phyloP scores from a whole-genome alignment of 805 yeast species.

The Phaffomyces thermotolerans region DNA sequence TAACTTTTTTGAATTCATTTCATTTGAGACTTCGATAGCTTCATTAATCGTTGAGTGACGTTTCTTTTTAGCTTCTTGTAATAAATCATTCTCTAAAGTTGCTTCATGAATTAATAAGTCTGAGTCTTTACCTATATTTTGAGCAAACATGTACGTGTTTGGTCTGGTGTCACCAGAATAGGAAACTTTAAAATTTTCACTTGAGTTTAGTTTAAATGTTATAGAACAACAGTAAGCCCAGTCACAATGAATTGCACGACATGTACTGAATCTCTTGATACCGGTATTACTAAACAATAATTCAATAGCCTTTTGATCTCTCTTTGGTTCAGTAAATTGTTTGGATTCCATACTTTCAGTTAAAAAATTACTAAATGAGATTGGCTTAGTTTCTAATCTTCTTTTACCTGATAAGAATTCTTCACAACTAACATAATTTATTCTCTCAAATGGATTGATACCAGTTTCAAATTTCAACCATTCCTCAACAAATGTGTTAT shows the following conservation, averaged over 20 bases:
- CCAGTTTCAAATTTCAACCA: constrained; percentile 48
- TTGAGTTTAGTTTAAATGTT: constrained; percentile 30
- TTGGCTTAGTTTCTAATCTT: constrained; percentile 25
- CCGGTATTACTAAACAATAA: constrained; percentile 36
- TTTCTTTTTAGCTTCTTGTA: constrained; percentile 72
- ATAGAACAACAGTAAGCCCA: constrained; percentile 70
- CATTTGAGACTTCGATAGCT: constrained; percentile 62
- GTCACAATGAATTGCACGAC: constrained; percentile 79
- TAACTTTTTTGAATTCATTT: constrained; percentile 66
- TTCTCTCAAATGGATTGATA: constrained; percentile 30
- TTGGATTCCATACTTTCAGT: not conserved
- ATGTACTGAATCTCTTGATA: constrained; percentile 43
- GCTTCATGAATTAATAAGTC: constrained; percentile 90
- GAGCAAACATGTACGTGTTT: constrained; percentile 46
- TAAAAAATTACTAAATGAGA: constrained; percentile 20
- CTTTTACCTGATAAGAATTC: constrained; percentile 38
- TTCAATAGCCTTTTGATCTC: constrained; percentile 24
- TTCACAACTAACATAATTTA: constrained; percentile 55
- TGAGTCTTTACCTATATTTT: constrained; percentile 52
- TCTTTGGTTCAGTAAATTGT: constrained; percentile 1
- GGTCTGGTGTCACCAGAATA: constrained; percentile 97
- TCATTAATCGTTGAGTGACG: constrained; percentile 86
- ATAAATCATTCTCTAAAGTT: constrained; percentile 73
- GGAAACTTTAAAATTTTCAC: constrained; percentile 53
- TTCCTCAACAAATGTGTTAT: constrained; percentile 57